Evolutionary conservation across 2,329 filamentous ascomycete species (phyloP), one percentile per base, ranked within the genome.

Genomic region (Cladosporium phlei): DNA sequence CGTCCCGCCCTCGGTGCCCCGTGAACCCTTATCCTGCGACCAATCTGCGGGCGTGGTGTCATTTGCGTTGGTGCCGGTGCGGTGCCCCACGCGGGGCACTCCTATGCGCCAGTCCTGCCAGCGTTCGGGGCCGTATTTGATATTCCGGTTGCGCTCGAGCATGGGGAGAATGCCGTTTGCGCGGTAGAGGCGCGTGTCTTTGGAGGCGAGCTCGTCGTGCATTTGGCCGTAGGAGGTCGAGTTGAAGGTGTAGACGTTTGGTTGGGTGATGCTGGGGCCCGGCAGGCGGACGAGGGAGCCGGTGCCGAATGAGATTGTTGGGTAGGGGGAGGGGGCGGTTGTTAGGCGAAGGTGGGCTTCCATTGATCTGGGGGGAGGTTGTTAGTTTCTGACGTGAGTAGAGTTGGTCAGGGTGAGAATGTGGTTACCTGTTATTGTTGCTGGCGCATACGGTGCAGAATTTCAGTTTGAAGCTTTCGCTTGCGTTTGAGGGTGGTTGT

Each of bases 371-470:
- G 22, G 8, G 4, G 35, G 24, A n/a, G 32, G 16, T 21, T n/a
- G 42, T 45, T 30, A 37, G 42, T 35, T 33, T 17, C n/a, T 33
- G 5, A 6, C 16, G 53, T 63, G 30, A 33, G 27, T 51, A 61
- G 56, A 39, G 44, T n/a, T n/a, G 24, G 34, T 40, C 21, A 12
- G 16, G 3, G 28, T 21, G 44, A 50, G 37, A 28, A n/a, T 29
- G 38, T 21, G 9, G 76, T 53, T 75, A 95, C 81, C 93, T 83
- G 64, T 98, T 98, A 68, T 98, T 89, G 61, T 98, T 98, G 61
- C 89, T 95, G 6, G 93, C 93, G 69, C 93, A 98, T n/a, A 98
- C 91, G 2, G 93, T 97, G 74, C 90, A 96, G 69, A 97, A 96
- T 64, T 87, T 94, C 52, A 98, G 78, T 69, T 93, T 95, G 76